Evolutionary conservation across 192 early-diverging fungal genomes (phyloP).

Genomic region (Pecoramyces ruminantium): DNA sequence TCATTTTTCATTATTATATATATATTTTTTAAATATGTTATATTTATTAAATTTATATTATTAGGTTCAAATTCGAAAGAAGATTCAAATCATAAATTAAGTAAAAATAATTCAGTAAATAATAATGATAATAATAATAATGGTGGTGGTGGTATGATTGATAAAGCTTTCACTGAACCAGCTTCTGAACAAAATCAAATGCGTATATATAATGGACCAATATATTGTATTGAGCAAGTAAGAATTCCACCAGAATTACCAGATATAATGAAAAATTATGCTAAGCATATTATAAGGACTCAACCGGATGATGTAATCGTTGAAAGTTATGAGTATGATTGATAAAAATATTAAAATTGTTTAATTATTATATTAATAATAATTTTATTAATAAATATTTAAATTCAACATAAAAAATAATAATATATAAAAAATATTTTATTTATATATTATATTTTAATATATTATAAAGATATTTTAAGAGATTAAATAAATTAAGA

Average conservation of each 20-base stretch:
- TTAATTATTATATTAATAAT: too few species aligned
- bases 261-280: conserved; percentile 31
- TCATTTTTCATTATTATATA: too few species aligned
- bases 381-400: too few species aligned
- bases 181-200: background rate
- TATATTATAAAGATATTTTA: background rate
- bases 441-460: too few species aligned
- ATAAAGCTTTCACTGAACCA: background rate
- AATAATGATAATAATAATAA: background rate
- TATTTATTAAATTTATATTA: too few species aligned
- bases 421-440: too few species aligned
- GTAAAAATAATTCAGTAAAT: too few species aligned
- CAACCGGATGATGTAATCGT: conserved; percentile 25
- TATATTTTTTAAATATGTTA: too few species aligned
- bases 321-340: background rate
- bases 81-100: too few species aligned
- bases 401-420: too few species aligned
- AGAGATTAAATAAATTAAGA: background rate
- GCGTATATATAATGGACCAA: conserved; percentile 3
- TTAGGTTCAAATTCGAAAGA: too few species aligned
- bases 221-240: conserved; percentile 34
- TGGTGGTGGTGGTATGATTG: background rate
- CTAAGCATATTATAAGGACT: conserved; percentile 24
- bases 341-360: background rate
- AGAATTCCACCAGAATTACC: conserved; percentile 30